Evolutionary conservation across 345 rosid genomes (phyloP), one percentile per base, ranked within the genome.

Genomic region (Raphanus raphanistrum): DNA sequence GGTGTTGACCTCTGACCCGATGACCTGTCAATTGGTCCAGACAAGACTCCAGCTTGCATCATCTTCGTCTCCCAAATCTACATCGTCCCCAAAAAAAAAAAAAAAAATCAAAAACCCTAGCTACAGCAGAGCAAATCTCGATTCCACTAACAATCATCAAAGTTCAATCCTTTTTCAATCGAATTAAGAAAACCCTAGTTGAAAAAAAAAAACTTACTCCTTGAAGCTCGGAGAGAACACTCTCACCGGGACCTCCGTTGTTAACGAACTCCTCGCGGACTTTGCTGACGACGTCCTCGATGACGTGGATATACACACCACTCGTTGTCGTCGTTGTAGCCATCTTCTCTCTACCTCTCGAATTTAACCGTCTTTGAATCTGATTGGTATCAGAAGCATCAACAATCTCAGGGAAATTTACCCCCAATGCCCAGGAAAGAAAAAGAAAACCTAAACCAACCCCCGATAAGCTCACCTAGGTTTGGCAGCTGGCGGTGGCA

Each of bases 51-150:
- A 13, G 99, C 98, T 79, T 89, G 94, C 88, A 89, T 88, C 99
- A 95, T 90, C 84, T 95, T 95, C 86, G 82, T 70, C 81, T 91
- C 98, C 99, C 99, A 95, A 68, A 91, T 83, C 99, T 95, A 78
- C 10, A 36, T 8, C 10, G 5, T 1, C 43, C 43, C 57, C 67
- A 81, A 59, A 64, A 27, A 70, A n/a, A 43, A 43, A 43, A 29
- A 35, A 72, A 68, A 69, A 43, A 6, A 70, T 60, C 8, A 4
- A 4, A 74, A 85, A 85, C 89, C 88, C 81, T 84, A 58, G 65
- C 54, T 33, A 21, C 21, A 21, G 21, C 21, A 21, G 86, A 82
- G 78, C 86, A 86, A 82, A 75, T 54, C 71, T 5, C 16, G 5
- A 74, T 58, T 36, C 71, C 1, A 66, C 32, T 55, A 65, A 16